Conservation (phyloP, 1,284 basidiomycete genomes). For the Pseudozyma sp. region DNA sequence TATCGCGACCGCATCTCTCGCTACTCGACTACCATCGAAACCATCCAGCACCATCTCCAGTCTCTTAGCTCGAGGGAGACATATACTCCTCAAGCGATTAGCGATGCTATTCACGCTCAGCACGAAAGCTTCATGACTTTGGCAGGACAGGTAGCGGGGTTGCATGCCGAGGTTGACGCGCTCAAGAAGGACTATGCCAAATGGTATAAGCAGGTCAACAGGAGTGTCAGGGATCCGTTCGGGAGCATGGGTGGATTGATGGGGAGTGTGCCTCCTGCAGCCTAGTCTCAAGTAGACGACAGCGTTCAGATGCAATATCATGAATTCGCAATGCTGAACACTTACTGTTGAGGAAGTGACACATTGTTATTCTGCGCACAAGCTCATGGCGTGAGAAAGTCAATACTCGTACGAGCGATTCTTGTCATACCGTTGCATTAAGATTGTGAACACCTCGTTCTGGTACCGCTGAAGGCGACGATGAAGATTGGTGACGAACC, state of each 20-base stretch:
- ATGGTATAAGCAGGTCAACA: slow-evolving; percentile 64
- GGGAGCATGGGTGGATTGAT: slow-evolving; percentile 42
- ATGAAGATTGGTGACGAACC: no score
- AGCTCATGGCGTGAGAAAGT: no score
- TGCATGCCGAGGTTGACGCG: slow-evolving; percentile 64
- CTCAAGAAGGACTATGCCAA: slow-evolving; percentile 64
- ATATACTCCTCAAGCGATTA: slow-evolving; percentile 61
- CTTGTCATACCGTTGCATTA: no score
- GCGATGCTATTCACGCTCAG: slow-evolving; percentile 62
- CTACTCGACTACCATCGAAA: slow-evolving; percentile 64
- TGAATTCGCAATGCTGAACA: background rate
- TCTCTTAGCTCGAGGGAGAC: slow-evolving; percentile 52
- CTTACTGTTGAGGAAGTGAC: no score
- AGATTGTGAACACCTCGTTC: no score
- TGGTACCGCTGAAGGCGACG: no score
- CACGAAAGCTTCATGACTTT: slow-evolving; percentile 65
- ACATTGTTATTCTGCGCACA: no score
- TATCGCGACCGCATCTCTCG: slow-evolving; percentile 57
- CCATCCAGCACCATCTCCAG: slow-evolving; percentile 60
- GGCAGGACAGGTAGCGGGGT: slow-evolving; percentile 60
- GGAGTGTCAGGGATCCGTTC: slow-evolving; percentile 64
- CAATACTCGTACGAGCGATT: no score
- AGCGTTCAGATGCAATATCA: background rate
- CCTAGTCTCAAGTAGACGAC: background rate
- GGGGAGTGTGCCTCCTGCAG: slow-evolving; percentile 30